These are phyloP conservation scores for Laburnicola sp. DNA, from an alignment of 2,329 filamentous ascomycete genomes.

Conservation along the genomic window DNA sequence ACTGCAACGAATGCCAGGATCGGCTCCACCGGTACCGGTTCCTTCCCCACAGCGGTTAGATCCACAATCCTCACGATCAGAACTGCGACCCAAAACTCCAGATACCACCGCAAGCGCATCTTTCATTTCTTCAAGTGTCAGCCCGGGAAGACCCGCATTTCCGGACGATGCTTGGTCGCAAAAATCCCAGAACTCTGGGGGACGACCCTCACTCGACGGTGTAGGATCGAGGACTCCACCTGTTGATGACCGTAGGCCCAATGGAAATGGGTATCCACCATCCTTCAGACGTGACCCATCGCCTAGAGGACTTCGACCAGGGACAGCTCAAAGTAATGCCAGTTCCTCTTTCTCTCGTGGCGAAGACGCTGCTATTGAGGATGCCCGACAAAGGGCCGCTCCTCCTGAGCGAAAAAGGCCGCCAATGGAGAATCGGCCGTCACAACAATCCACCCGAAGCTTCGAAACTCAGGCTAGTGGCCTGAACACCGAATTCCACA, in stretches of 20 bases:
- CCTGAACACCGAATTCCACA: slow-evolving; percentile 26
- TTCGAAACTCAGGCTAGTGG: slow-evolving; percentile 28
- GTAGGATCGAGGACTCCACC: slow-evolving; percentile 22
- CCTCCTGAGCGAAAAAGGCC: slow-evolving; percentile 66
- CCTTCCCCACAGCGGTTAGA: slow-evolving; percentile 42
- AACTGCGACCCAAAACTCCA: slow-evolving; percentile 43
- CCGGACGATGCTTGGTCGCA: slow-evolving; percentile 38
- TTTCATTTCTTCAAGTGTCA: slow-evolving; percentile 27
- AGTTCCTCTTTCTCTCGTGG: slow-evolving; percentile 35
- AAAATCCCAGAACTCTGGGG: slow-evolving; percentile 33
- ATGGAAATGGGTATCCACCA: slow-evolving; percentile 34
- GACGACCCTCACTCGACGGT: slow-evolving; percentile 30
- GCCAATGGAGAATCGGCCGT: slow-evolving; percentile 61
- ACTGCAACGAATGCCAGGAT: slow-evolving; percentile 25
- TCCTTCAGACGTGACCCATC: slow-evolving; percentile 35
- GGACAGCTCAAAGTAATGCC: slow-evolving; percentile 42
- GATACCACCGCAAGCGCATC: slow-evolving; percentile 25
- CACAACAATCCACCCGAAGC: slow-evolving; percentile 32
- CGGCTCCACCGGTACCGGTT: slow-evolving; percentile 26
- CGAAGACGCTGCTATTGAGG: slow-evolving; percentile 36
- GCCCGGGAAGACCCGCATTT: slow-evolving; percentile 31
- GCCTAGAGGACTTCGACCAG: slow-evolving; percentile 39
- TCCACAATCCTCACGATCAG: slow-evolving; percentile 46
- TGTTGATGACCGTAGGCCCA: slow-evolving; percentile 35
- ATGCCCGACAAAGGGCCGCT: slow-evolving; percentile 17